Conservation (phyloP, 2,329 filamentous ascomycete genomes). For the Sporothrix sp. region DNA sequence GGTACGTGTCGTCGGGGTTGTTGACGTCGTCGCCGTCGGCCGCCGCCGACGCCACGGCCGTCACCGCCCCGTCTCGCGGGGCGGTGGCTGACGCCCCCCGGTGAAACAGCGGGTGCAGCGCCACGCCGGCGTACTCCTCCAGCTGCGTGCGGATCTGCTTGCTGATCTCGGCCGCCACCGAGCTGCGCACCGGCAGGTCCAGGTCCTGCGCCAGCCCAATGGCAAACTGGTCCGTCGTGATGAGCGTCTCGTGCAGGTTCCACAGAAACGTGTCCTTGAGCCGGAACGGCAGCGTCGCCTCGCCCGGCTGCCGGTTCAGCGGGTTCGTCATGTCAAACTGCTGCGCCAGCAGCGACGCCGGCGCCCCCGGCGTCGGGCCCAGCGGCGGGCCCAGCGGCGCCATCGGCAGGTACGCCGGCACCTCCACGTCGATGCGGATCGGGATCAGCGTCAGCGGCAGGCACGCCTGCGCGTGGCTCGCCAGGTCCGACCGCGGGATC, state of each 20-base stretch:
- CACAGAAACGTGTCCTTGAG: conserved; percentile 93
- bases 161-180: conserved; percentile 70
- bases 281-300: conserved; percentile 73
- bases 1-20: conserved; percentile 89
- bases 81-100: conserved; percentile 25
- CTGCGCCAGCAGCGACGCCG: conserved; percentile 52
- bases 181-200: conserved; percentile 68
- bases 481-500: conserved; percentile 45
- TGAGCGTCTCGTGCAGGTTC: conserved; percentile 91
- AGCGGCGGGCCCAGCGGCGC: conserved; percentile 18
- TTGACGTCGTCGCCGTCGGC: conserved; percentile 61
- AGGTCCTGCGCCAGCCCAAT: conserved; percentile 81
- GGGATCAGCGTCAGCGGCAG: conserved; percentile 87
- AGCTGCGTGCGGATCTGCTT: conserved; percentile 90
- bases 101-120: conserved; percentile 86
- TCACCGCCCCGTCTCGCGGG: conserved; percentile 37
- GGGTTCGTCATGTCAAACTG: conserved; percentile 60
- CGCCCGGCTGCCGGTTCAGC: conserved; percentile 63
- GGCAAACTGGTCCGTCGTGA: conserved; percentile 95
- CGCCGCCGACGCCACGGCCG: conserved; percentile 56
- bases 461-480: conserved; percentile 55
- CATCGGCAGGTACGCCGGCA: conserved; percentile 64
- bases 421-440: conserved; percentile 91
- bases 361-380: conserved; percentile 28
- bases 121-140: conserved; percentile 91